Evolutionary conservation across 2,329 filamentous ascomycete genomes (phyloP).

Genomic region (Monosporascus sp.): DNA sequence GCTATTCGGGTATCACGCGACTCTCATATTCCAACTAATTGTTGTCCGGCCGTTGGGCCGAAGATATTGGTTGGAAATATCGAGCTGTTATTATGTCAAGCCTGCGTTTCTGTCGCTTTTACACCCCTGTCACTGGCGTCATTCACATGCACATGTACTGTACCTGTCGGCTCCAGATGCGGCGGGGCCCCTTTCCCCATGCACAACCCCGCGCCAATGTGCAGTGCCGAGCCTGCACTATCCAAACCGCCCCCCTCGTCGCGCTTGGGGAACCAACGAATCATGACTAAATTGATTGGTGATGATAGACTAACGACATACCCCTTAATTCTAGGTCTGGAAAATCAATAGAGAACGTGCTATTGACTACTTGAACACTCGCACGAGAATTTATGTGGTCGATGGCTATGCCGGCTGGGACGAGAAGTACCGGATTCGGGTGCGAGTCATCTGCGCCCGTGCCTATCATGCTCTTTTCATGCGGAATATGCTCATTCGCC

Average conservation of each 20-base stretch:
- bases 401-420: conserved; percentile 99
- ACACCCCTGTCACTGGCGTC: conserved; percentile 22
- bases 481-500: conserved; percentile 99
- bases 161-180: conserved; percentile 10
- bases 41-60: not conserved
- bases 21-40: not conserved
- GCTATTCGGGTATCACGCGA: not conserved
- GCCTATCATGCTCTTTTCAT: conserved; percentile 99
- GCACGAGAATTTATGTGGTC: conserved; percentile 97
- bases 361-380: conserved; percentile 97
- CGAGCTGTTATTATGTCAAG: not conserved
- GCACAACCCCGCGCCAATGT: not conserved
- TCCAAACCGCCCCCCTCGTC: too few relatives aligned
- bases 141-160: conserved; percentile 7
- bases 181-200: not conserved
- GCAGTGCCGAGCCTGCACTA: not conserved
- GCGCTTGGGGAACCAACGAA: conserved; percentile 10
- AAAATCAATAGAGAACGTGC: conserved; percentile 99
- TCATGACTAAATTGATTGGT: not conserved
- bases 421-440: conserved; percentile 93
- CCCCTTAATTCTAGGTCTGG: conserved; percentile 67
- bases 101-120: not conserved
- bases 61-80: not conserved
- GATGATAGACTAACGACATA: conserved; percentile 1
- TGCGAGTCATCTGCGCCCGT: conserved; percentile 95